A percentile compares a stretch with the other conserved stretches of the same genome.
Conservation (phyloP, 2,329 filamentous ascomycete species). For the Cercospora janseana region DNA sequence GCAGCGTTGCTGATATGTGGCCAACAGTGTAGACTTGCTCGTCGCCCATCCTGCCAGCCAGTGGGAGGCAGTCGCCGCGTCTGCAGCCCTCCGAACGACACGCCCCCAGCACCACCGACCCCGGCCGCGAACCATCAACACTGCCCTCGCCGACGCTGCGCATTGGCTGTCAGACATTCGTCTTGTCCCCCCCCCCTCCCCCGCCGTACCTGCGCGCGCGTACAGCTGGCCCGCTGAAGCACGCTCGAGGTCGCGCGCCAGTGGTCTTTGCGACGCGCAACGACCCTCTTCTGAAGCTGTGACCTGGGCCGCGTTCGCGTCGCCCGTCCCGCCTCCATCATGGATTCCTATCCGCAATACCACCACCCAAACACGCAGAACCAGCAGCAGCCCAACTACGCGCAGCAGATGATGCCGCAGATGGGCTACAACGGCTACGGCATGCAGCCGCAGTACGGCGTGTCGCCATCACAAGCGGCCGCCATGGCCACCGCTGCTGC, state of each 20-base stretch:
- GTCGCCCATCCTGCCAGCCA: conserved; percentile 23
- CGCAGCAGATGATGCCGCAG: conserved; percentile 58
- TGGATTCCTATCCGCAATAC: conserved; percentile 50
- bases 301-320: conserved; percentile 20
- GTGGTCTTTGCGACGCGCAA: conserved; percentile 14
- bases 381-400: conserved; percentile 57
- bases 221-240: conserved; percentile 27
- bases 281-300: conserved; percentile 17
- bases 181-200: conserved; percentile 12
- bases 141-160: conserved; percentile 2
- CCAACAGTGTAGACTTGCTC: conserved; percentile 28
- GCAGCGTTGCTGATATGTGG: conserved; percentile 32
- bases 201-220: conserved; percentile 15
- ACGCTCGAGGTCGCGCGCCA: conserved; percentile 17
- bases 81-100: conserved; percentile 13
- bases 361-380: conserved; percentile 61
- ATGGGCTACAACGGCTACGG: conserved; percentile 75
- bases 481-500: conserved; percentile 94
- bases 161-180: conserved; percentile 5
- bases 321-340: conserved; percentile 36
- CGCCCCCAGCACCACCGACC: conserved; percentile 10
- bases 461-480: conserved; percentile 80
- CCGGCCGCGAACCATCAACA: conserved; percentile 4
- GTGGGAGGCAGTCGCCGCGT: conserved; percentile 23
- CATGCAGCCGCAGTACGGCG: conserved; percentile 73